phyloP scores from a whole-genome alignment of 2,329 filamentous ascomycete species.

The Hymenoscyphus albidus region DNA sequence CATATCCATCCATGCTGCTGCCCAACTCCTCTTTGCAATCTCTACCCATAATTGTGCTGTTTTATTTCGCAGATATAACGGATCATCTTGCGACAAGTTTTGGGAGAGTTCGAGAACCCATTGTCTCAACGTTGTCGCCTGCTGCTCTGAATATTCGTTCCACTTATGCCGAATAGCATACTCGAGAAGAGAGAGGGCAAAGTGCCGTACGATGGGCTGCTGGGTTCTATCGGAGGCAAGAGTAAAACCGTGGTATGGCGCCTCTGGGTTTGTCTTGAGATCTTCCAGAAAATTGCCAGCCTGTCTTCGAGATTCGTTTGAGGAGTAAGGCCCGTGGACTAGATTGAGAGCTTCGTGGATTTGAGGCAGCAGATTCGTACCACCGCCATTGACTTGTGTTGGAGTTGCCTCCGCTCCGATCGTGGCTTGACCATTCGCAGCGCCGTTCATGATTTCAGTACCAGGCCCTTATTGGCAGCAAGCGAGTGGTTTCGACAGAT shows the following conservation, averaged over 20 bases:
- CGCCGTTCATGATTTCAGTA: conserved; percentile 27
- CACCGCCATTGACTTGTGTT: conserved; percentile 37
- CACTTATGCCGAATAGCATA: conserved; percentile 84
- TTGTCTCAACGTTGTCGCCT: conserved; percentile 64
- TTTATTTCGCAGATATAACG: conserved; percentile 85
- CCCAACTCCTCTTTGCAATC: conserved; percentile 89
- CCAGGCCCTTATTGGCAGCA: conserved; percentile 4
- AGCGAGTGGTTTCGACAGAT: neutral
- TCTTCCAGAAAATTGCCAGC: conserved; percentile 83
- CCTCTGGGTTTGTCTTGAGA: conserved; percentile 74
- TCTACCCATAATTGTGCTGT: conserved; percentile 93
- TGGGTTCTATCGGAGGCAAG: conserved; percentile 74
- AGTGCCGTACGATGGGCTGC: conserved; percentile 82
- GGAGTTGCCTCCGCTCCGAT: conserved; percentile 11
- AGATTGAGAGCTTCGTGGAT: conserved; percentile 84
- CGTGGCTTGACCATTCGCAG: conserved; percentile 24
- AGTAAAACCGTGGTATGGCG: conserved; percentile 78
- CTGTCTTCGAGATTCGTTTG: conserved; percentile 75
- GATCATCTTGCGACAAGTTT: conserved; percentile 66
- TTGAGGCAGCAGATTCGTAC: conserved; percentile 51
- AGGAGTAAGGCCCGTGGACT: conserved; percentile 77
- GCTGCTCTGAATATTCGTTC: conserved; percentile 65
- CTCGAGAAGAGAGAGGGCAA: conserved; percentile 87
- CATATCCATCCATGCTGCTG: conserved; percentile 91
- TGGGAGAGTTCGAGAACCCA: conserved; percentile 80